These are phyloP conservation scores for Cladosporium sp. DNA, from an alignment of 2,329 filamentous ascomycete genomes.

Conservation along the genomic window DNA sequence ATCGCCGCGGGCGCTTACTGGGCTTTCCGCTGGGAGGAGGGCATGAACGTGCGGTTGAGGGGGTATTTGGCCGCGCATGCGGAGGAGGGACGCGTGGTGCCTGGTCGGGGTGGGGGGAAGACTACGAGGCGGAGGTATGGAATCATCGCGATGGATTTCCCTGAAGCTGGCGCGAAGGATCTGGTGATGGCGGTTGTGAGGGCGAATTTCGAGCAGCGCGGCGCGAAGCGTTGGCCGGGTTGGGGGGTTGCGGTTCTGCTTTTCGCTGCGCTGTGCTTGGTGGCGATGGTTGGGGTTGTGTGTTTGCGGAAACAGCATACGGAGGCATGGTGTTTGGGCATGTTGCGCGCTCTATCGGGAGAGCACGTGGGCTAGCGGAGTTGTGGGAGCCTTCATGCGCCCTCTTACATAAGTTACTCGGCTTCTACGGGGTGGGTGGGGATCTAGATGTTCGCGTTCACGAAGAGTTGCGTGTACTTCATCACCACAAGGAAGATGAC, in stretches of 20 bases:
- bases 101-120: constrained; percentile 11
- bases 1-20: constrained; percentile 43
- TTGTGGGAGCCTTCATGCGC: no score
- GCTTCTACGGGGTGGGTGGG: no score
- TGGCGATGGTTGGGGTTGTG: no score
- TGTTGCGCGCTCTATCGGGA: no score
- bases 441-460: no score
- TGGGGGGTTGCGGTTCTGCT: background rate
- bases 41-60: constrained; percentile 40
- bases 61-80: constrained; percentile 24
- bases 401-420: no score
- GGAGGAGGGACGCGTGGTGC: background rate
- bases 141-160: constrained; percentile 35
- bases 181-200: constrained; percentile 38
- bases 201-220: constrained; percentile 33
- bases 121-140: constrained; percentile 29
- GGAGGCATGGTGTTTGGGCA: no score
- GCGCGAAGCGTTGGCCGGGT: background rate
- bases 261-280: background rate
- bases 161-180: constrained; percentile 35
- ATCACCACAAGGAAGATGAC: no score
- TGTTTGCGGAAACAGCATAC: no score
- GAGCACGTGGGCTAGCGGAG: no score
- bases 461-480: no score
- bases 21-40: constrained; percentile 39